Evolutionary conservation across 768 basidiomycete species (phyloP), one percentile per base, ranked within the genome.

Genomic region (Lentinula sp.): DNA sequence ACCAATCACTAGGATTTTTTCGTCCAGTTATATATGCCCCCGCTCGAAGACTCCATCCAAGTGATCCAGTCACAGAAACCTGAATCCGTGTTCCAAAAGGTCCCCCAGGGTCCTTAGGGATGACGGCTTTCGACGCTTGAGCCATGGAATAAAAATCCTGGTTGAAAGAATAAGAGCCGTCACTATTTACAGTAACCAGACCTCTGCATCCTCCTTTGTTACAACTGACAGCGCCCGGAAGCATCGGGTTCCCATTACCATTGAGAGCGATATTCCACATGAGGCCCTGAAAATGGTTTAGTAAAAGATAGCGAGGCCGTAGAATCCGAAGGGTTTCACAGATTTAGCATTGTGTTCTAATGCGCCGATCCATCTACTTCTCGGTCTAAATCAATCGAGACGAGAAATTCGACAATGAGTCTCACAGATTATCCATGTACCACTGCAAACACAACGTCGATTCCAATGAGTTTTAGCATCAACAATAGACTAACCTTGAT

Each of bases 201-300:
- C 42, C 33, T 23, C 61, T 23, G 32, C 61, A 62, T 8, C 56
- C 55, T 45, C 41, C 51, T 45, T 39, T 39, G 59, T 23, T 23
- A 7, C 18, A 36, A 39, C 37, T 48, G 35, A 46, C 13, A 23
- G 48, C 12, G 37, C 46, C 20, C 15, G 23, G 18, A 37, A 36
- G 20, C 12, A n/a, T 23, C 3, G 82, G 81, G 4, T 70, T 43
- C 0, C 81, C 81, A 16, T 67, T 72, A 1, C 74, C 62, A 32
- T 81, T 74, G 16, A 80, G 73, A 1, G 79, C 82, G 37, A 82
- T 66, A 63, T 81, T 81, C 81, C 81, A 83, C 74, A 80, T 77
- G 33, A 81, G 28, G 18, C 48, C 58, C 81, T 81, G 9, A 70
- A 72, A 6, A 57, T 10, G 33, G 81, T 74, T 41, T 69, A 73